These are phyloP conservation scores for Yarrowia sp. DNA, from an alignment of 805 yeast species.

Conservation along the genomic window DNA sequence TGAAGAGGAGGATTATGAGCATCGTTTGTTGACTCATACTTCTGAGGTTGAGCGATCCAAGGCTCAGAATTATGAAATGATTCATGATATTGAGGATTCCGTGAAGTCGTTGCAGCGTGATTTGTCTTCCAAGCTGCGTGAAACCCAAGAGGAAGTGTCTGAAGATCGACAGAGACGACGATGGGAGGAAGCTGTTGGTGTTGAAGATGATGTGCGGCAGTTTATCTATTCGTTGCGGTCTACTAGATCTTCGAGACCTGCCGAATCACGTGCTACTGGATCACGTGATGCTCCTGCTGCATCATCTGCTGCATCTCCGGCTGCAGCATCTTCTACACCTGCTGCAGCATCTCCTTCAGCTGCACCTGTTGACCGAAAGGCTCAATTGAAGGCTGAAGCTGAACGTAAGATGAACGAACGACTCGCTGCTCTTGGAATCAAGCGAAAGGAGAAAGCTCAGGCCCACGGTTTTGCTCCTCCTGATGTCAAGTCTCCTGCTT, in stretches of 20 bases:
- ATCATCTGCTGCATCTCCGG: background rate
- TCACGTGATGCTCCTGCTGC: background rate
- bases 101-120: slow-evolving; percentile 62
- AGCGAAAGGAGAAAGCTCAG: slow-evolving; percentile 34
- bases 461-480: slow-evolving; percentile 33
- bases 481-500: slow-evolving; percentile 1
- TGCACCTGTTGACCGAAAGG: slow-evolving; percentile 66
- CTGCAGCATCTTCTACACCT: slow-evolving; percentile 15
- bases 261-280: background rate
- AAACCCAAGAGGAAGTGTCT: slow-evolving; percentile 37
- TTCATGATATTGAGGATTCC: slow-evolving; percentile 69
- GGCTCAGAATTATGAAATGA: slow-evolving; percentile 55
- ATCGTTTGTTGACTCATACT: slow-evolving; percentile 44
- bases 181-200: slow-evolving; percentile 82
- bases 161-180: slow-evolving; percentile 54
- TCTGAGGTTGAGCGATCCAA: slow-evolving; percentile 53
- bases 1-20: slow-evolving; percentile 54
- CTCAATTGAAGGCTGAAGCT: slow-evolving; percentile 79
- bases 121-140: slow-evolving; percentile 46
- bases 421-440: slow-evolving; percentile 74
- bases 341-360: background rate
- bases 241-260: slow-evolving; percentile 15
- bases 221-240: slow-evolving; percentile 55
- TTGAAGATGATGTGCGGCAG: slow-evolving; percentile 60
- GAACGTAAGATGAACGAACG: slow-evolving; percentile 80